A percentile compares a stretch with the other conserved stretches of the same genome.
phyloP scores from a whole-genome alignment of 306 rosid genomes.

The Delonix regia region DNA sequence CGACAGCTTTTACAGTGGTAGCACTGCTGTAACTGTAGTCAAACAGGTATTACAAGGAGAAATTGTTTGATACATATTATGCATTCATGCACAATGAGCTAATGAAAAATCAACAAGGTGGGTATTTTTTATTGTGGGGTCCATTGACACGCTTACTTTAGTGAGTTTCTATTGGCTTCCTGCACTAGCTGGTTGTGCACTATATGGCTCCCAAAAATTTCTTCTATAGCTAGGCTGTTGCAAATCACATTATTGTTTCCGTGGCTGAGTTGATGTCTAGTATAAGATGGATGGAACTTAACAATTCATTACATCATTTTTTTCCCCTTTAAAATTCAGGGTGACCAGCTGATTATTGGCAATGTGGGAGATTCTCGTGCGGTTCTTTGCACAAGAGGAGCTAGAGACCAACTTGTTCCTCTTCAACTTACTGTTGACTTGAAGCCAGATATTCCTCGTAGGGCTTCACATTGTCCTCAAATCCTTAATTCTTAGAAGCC shows the following conservation, averaged over 20 bases:
- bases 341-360: conserved; percentile 68
- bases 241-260: too few relatives aligned
- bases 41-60: conserved; percentile 63
- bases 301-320: neutral
- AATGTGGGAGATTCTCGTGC: conserved; percentile 97
- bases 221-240: too few relatives aligned
- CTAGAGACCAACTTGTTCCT: conserved; percentile 57
- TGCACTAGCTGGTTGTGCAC: neutral
- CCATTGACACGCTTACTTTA: neutral
- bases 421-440: conserved; percentile 86
- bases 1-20: conserved; percentile 86
- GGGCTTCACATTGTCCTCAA: conserved; percentile 31
- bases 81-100: neutral
- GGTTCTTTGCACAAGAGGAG: conserved; percentile 78
- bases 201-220: too few relatives aligned
- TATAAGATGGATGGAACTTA: neutral
- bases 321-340: conserved; percentile 47
- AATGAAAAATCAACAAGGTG: neutral
- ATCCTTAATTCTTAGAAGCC: neutral
- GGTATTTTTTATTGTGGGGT: neutral
- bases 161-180: neutral
- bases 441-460: conserved; percentile 83
- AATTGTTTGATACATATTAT: neutral
- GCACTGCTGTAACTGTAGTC: conserved; percentile 78
- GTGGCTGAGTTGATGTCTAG: too few relatives aligned